Percentiles rank a stretch among this genome's conserved stretches.
These are phyloP conservation scores for Plasmopara muralis DNA, from an alignment of 352 stramenopile species.

Conservation along the genomic window DNA sequence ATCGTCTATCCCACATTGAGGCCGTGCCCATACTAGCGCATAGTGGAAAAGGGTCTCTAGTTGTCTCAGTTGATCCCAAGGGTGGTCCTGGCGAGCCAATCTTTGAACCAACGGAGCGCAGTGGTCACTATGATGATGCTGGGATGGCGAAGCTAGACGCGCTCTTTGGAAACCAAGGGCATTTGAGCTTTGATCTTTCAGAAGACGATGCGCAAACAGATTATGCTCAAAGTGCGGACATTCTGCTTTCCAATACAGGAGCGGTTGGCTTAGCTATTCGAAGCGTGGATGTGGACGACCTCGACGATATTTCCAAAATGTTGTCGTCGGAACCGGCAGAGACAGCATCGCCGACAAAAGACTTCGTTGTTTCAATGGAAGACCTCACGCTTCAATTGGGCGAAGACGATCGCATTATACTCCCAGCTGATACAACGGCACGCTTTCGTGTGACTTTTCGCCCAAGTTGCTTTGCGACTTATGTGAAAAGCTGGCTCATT, in stretches of 20 bases:
- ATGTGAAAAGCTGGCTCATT: constrained; percentile 19
- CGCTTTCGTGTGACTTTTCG: constrained; percentile 19
- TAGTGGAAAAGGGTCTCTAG: constrained; percentile 37
- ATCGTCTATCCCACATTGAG: constrained; percentile 64
- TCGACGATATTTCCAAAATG: constrained; percentile 1
- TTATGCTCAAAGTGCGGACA: constrained; percentile 14
- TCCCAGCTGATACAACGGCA: constrained; percentile 10
- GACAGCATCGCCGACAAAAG: not conserved
- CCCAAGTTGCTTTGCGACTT: constrained; percentile 22
- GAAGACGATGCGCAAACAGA: constrained; percentile 4
- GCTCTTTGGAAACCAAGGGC: constrained; percentile 9
- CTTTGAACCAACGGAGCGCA: constrained; percentile 3
- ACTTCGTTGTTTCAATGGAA: constrained; percentile 15
- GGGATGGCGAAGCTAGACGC: not conserved
- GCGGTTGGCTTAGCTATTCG: constrained; percentile 18
- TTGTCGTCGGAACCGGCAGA: constrained; percentile 3
- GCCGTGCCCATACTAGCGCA: constrained; percentile 27
- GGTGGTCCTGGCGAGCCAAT: not conserved
- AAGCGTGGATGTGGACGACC: constrained; percentile 10
- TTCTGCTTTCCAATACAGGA: constrained; percentile 22
- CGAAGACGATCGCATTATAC: constrained; percentile 6
- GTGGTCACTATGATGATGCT: not conserved
- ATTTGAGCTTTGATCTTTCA: constrained; percentile 15
- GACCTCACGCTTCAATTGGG: not conserved
- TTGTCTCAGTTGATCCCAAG: constrained; percentile 9